These are phyloP conservation scores for Pyrus bretschneideri DNA, from an alignment of 306 rosid genomes.

Conservation along the genomic window DNA sequence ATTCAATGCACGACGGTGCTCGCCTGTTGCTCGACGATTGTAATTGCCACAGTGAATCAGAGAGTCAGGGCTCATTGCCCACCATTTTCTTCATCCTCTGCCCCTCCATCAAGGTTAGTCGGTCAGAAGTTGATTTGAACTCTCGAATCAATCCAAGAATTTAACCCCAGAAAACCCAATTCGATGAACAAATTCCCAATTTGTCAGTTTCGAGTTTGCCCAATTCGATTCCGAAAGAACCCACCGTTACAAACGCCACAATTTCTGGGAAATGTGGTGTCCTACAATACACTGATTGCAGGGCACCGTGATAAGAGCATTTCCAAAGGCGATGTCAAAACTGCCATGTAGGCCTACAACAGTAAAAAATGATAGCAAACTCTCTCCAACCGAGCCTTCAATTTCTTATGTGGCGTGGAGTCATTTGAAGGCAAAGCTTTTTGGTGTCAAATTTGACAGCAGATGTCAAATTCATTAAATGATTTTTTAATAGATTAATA, in stretches of 20 bases:
- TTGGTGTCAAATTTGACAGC: too few relatives aligned
- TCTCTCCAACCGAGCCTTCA: too few relatives aligned
- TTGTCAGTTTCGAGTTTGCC: slow-evolving; percentile 38
- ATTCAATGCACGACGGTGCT: not conserved
- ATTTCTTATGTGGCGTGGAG: too few relatives aligned
- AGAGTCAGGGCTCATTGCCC: not conserved
- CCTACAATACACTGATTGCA: too few relatives aligned
- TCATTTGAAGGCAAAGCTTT: too few relatives aligned
- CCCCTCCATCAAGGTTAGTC: not conserved
- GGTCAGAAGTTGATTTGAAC: not conserved
- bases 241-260: slow-evolving; percentile 10
- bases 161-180: not conserved
- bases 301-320: too few relatives aligned
- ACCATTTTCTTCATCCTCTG: not conserved
- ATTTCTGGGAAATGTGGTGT: slow-evolving; percentile 9
- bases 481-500: too few relatives aligned
- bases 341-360: too few relatives aligned
- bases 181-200: slow-evolving; percentile 4
- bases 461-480: too few relatives aligned
- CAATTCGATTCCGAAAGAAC: slow-evolving; percentile 17
- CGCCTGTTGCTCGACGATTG: not conserved
- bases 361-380: too few relatives aligned
- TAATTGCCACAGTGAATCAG: not conserved
- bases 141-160: not conserved
- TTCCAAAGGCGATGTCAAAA: too few relatives aligned